A percentile compares a stretch with the other conserved stretches of the same genome.
Conservation (phyloP, 805 yeast species). For the Kodamaea hsintzibuensis region DNA sequence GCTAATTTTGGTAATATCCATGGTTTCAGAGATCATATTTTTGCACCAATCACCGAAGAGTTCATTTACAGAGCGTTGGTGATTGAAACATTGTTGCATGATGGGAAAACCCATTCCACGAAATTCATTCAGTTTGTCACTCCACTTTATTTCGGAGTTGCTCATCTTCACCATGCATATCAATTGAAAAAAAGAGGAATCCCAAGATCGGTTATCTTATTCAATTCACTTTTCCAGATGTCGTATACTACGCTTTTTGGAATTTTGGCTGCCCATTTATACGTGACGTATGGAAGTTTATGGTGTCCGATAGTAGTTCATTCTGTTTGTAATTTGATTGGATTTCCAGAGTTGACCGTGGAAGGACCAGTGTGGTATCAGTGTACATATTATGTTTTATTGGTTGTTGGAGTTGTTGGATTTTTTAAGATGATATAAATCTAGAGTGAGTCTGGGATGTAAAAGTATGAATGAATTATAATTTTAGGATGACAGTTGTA, state of each 20-base stretch:
- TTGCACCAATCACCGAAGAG: constrained; percentile 83
- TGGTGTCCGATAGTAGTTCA: constrained; percentile 64
- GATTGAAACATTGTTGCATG: constrained; percentile 14
- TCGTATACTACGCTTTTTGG: constrained; percentile 74
- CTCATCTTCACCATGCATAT: constrained; percentile 77
- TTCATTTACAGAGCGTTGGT: constrained; percentile 59
- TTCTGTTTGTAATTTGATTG: constrained; percentile 66
- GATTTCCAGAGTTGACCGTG: constrained; percentile 52
- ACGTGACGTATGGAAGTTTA: constrained; percentile 50
- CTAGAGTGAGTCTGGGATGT: too few relatives aligned
- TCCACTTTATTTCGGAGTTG: constrained; percentile 72
- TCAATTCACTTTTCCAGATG: constrained; percentile 52
- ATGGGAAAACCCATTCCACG: constrained; percentile 20
- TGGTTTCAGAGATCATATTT: constrained; percentile 56
- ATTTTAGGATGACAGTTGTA: too few relatives aligned
- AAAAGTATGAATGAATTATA: too few relatives aligned
- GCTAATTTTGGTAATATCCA: constrained; percentile 28
- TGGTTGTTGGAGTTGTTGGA: constrained; percentile 43
- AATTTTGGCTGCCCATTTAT: constrained; percentile 56
- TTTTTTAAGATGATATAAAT: constrained; percentile 25
- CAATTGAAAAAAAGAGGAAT: constrained; percentile 14
- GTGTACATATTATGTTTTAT: constrained; percentile 36
- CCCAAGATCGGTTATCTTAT: constrained; percentile 43
- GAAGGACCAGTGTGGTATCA: constrained; percentile 19
- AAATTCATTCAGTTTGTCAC: constrained; percentile 28